These are phyloP conservation scores for Arthrobotrys sphaeroides DNA, from an alignment of 2,329 filamentous ascomycete genomes.

Conservation along the genomic window DNA sequence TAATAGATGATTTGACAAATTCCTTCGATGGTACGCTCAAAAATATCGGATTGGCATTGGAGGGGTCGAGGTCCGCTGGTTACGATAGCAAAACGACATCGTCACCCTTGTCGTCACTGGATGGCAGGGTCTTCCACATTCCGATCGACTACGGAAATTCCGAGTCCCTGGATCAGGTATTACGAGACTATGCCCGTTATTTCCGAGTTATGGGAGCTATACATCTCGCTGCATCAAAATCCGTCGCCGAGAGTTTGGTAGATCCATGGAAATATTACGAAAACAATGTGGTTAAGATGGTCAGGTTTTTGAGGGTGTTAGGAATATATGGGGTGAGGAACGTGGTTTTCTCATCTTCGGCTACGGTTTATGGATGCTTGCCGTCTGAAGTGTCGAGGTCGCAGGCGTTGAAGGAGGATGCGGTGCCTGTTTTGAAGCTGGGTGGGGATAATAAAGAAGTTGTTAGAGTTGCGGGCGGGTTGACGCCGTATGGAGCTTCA, in stretches of 20 bases:
- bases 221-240: slow-evolving; percentile 76
- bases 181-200: background rate
- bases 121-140: background rate
- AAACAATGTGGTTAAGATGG: slow-evolving; percentile 73
- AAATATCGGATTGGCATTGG: slow-evolving; percentile 59
- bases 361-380: slow-evolving; percentile 70
- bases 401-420: background rate
- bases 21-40: slow-evolving; percentile 60
- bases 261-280: slow-evolving; percentile 72
- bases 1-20: slow-evolving; percentile 63
- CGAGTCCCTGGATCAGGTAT: background rate
- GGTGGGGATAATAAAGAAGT: background rate
- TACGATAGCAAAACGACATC: background rate
- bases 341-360: slow-evolving; percentile 74
- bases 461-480: slow-evolving; percentile 60
- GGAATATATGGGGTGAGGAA: slow-evolving; percentile 71
- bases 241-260: slow-evolving; percentile 71
- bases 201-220: slow-evolving; percentile 70
- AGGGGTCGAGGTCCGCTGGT: background rate
- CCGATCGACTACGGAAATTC: slow-evolving; percentile 11
- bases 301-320: slow-evolving; percentile 69
- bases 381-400: background rate
- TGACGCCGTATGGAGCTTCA: slow-evolving; percentile 73
- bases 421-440: background rate
- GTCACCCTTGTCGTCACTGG: too few species aligned